Evolutionary conservation across 2,329 filamentous ascomycete species (phyloP), one percentile per base, ranked within the genome.

Genomic region (Ascochyta fabae): DNA sequence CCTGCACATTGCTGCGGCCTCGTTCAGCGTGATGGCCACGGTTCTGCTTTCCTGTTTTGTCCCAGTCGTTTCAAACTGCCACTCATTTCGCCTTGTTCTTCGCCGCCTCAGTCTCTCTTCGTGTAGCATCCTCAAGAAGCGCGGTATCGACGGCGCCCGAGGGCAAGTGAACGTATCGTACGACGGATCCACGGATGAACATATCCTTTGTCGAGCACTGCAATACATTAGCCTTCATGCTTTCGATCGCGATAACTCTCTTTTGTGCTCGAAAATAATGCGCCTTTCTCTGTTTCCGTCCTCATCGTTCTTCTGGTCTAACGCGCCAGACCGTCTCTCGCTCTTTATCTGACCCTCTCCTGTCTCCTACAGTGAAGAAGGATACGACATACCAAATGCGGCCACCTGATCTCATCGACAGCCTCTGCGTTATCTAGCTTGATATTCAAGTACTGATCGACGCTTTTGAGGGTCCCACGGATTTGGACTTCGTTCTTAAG

Each of bases 401-500:
- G 95, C 75, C 97, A 98, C 78, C 93, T 92, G 72, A 95, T 81
- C 79, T 98, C 92, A 65, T 99, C 93, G 24, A 96, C 85, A 29
- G 98, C 94, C 61, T 88, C 85, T 59, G 98, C 96, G 72, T 97
- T 92, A 73, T 99, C 95, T 46, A 99, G 86, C 83, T 98, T 98
- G 80, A 99, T 97, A 80, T 99, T 99, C 73, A 99, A 86, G 79
- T 96, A 99, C 81, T 98, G 95, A 76, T 99, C 95, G 65, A 99
- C 94, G 73, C 91, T 96, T 83, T 98, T 99, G 65, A 99, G 84
- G 33, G 89, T 96, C 65, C 95, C 95, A 69, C 91, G 91, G 76
- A 99, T 96, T 75, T 93, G 92, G 68, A 99, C 96, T 80, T 99
- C 95, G 78, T 99, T 99, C 81, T 99, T 99, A 77, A 99, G 90